Conservation (phyloP, 257 asterid genomes). For the Jasminum sambac region DNA sequence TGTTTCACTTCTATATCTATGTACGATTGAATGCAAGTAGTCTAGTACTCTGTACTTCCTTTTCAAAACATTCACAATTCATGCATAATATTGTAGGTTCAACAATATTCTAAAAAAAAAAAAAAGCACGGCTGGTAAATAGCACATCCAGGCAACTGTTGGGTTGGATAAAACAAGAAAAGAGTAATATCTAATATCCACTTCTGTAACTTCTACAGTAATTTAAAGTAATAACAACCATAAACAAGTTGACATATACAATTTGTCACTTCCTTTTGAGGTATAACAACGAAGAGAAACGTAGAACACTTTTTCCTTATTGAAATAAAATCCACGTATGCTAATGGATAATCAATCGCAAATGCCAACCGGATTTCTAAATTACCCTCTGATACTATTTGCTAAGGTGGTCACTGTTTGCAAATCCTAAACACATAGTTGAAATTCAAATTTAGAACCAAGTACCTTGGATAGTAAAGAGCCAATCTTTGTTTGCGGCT, state of each 20-base stretch:
- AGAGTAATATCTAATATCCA: no score
- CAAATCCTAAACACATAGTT: not conserved
- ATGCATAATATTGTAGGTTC: not conserved
- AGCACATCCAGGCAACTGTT: no score
- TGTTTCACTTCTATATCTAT: not conserved
- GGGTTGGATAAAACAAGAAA: no score
- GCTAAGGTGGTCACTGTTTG: not conserved
- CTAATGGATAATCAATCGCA: not conserved
- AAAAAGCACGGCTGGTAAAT: not conserved
- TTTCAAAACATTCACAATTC: no score
- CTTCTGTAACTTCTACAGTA: no score
- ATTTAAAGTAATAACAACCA: no score
- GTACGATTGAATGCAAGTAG: not conserved
- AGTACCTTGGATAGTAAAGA: no score
- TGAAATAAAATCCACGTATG: not conserved
- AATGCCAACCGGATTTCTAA: not conserved
- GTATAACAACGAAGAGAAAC: not conserved
- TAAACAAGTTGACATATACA: no score
- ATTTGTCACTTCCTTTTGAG: no score
- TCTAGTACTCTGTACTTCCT: no score
- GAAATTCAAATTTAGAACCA: not conserved
- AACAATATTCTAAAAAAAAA: not conserved
- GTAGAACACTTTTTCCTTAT: not conserved
- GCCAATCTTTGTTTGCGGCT: not conserved
- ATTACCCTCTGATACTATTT: not conserved